These are phyloP conservation scores for Geotrichum reessii DNA, from an alignment of 1,139 yeast genomes.

Conservation along the genomic window DNA sequence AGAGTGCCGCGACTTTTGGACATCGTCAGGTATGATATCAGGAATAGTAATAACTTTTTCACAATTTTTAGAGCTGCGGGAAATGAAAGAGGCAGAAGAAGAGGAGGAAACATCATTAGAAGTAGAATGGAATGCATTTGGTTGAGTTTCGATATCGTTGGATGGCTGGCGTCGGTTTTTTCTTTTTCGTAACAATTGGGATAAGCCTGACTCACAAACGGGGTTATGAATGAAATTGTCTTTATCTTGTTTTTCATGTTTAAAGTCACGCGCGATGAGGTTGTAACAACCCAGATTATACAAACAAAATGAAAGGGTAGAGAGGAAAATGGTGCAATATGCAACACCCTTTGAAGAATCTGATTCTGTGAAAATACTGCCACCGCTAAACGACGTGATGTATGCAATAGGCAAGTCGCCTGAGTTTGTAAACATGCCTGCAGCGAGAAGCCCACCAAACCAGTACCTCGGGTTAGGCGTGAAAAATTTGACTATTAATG, in stretches of 20 bases:
- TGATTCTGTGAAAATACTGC: conserved; percentile 50
- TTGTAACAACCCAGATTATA: conserved; percentile 74
- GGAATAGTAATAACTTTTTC: background rate
- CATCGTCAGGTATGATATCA: background rate
- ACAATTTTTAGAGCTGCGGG: background rate
- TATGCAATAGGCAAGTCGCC: conserved; percentile 89
- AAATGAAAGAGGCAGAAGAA: background rate
- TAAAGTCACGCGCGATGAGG: conserved; percentile 64
- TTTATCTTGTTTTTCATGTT: conserved; percentile 1
- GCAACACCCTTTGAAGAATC: conserved; percentile 80
- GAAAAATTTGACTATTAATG: conserved; percentile 30
- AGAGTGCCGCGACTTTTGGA: background rate
- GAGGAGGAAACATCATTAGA: background rate
- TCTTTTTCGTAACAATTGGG: background rate
- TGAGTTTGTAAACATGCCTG: conserved; percentile 56
- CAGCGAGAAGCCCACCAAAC: conserved; percentile 71
- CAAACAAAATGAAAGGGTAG: conserved; percentile 62
- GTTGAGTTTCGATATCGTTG: background rate
- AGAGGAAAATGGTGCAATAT: conserved; percentile 72
- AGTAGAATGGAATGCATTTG: background rate
- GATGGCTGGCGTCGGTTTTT: background rate
- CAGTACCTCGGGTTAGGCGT: conserved; percentile 62
- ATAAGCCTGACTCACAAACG: conserved; percentile 2
- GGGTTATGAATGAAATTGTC: conserved; percentile 1
- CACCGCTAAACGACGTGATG: conserved; percentile 67